phyloP scores from a whole-genome alignment of 1,139 yeast genomes.

The Suhomyces ambrosiae region DNA sequence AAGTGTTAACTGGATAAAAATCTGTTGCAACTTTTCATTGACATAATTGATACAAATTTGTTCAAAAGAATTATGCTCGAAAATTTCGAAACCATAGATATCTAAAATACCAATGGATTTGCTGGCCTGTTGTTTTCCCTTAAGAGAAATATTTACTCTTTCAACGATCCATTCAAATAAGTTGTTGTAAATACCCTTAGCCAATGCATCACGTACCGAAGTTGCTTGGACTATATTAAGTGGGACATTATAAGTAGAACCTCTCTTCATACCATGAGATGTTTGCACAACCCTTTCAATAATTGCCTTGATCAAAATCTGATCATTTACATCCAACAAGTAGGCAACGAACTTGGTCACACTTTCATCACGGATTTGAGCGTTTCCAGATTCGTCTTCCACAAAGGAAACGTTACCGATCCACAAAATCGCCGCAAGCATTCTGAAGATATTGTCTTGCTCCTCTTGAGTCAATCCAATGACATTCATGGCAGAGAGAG shows the following conservation, averaged over 20 bases:
- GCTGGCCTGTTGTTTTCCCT: constrained; percentile 43
- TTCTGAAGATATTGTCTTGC: constrained; percentile 86
- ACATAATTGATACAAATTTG: constrained; percentile 97
- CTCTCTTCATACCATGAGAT: constrained; percentile 82
- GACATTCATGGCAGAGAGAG: constrained; percentile 80
- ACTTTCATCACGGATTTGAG: constrained; percentile 76
- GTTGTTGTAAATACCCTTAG: constrained; percentile 91
- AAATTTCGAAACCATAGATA: constrained; percentile 97
- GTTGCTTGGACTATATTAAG: constrained; percentile 89
- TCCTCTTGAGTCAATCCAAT: constrained; percentile 83
- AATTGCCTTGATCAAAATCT: constrained; percentile 64
- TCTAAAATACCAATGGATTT: constrained; percentile 92
- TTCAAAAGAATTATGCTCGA: constrained; percentile 94
- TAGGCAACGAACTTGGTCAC: constrained; percentile 95
- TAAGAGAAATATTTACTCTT: constrained; percentile 75
- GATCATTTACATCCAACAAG: constrained; percentile 77
- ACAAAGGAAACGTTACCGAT: constrained; percentile 86
- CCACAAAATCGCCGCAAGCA: constrained; percentile 88
- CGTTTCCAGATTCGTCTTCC: constrained; percentile 87
- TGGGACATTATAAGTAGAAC: constrained; percentile 94
- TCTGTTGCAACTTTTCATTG: constrained; percentile 95
- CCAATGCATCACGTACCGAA: constrained; percentile 92
- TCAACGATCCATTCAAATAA: constrained; percentile 97
- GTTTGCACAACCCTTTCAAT: constrained; percentile 88
- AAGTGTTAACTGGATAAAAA: constrained; percentile 90